These are phyloP conservation scores for Beauveria pseudobassiana DNA, from an alignment of 2,329 filamentous ascomycete genomes.

Conservation along the genomic window DNA sequence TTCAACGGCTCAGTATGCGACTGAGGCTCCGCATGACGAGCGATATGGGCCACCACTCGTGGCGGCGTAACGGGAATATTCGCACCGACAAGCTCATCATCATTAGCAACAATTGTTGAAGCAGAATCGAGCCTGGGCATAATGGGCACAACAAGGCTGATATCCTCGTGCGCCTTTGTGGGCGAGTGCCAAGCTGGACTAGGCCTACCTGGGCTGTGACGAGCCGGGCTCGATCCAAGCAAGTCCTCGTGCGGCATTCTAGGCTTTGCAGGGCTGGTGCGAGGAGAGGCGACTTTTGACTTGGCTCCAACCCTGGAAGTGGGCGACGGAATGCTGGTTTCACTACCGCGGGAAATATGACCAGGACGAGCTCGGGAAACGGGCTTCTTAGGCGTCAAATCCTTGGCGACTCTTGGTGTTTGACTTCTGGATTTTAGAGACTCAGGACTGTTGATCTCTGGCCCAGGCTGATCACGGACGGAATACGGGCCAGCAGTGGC, in stretches of 20 bases:
- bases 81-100: constrained; percentile 7
- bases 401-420: constrained; percentile 42
- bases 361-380: constrained; percentile 38
- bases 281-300: constrained; percentile 1
- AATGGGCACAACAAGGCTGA: constrained; percentile 45
- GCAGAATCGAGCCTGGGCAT: constrained; percentile 30
- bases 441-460: constrained; percentile 38
- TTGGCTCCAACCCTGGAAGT: constrained; percentile 19
- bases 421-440: constrained; percentile 36
- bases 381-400: constrained; percentile 45
- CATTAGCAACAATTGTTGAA: constrained; percentile 20
- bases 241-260: constrained; percentile 5
- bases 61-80: constrained; percentile 8
- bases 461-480: constrained; percentile 40
- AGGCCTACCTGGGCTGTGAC: constrained; percentile 33
- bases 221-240: constrained; percentile 28
- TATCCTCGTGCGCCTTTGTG: constrained; percentile 42
- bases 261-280: constrained; percentile 12
- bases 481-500: constrained; percentile 61
- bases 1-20: constrained; percentile 27
- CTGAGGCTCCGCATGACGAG: constrained; percentile 5
- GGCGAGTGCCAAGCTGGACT: constrained; percentile 31
- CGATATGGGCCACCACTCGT: constrained; percentile 10
- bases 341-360: constrained; percentile 42
- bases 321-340: constrained; percentile 42